phyloP scores from a whole-genome alignment of 768 basidiomycete genomes.

The Cystofilobasidium ferigula region DNA sequence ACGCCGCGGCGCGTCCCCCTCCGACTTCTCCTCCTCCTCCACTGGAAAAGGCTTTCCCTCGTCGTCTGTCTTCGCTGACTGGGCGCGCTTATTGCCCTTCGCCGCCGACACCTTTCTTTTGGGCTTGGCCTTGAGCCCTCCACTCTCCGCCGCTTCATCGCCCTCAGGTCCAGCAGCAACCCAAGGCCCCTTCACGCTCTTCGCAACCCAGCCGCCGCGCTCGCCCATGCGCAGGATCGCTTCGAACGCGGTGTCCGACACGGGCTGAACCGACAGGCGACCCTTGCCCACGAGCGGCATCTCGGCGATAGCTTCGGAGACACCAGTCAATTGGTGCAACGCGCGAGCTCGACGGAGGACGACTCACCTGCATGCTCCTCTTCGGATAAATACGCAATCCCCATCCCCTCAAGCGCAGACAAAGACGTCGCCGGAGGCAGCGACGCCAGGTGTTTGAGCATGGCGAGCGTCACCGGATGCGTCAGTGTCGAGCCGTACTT shows the following conservation, averaged over 20 bases:
- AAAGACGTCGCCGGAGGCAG: not conserved
- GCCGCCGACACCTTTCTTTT: not conserved
- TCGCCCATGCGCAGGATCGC: slow-evolving; percentile 1
- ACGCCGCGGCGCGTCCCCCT: no score
- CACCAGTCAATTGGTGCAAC: not conserved
- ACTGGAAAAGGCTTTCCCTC: no score
- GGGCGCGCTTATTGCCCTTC: not conserved
- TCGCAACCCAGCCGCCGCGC: not conserved
- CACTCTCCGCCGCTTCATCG: not conserved
- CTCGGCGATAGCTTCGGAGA: not conserved
- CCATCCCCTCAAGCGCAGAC: not conserved
- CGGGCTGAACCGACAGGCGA: slow-evolving; percentile 9
- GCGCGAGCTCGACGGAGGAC: no score
- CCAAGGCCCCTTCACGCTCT: not conserved
- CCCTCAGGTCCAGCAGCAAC: not conserved
- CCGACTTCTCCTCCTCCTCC: not conserved
- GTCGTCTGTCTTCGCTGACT: not conserved
- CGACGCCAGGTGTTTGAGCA: slow-evolving; percentile 13
- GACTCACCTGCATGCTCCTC: not conserved
- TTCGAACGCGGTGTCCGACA: not conserved
- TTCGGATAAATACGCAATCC: not conserved
- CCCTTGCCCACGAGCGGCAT: slow-evolving; percentile 1
- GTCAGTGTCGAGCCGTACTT: not conserved
- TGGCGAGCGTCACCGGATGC: slow-evolving; percentile 8
- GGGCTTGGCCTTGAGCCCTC: no score